Base-by-base conservation (phyloP, 345 rosid genomes). In the Limnanthes douglasii region DNA sequence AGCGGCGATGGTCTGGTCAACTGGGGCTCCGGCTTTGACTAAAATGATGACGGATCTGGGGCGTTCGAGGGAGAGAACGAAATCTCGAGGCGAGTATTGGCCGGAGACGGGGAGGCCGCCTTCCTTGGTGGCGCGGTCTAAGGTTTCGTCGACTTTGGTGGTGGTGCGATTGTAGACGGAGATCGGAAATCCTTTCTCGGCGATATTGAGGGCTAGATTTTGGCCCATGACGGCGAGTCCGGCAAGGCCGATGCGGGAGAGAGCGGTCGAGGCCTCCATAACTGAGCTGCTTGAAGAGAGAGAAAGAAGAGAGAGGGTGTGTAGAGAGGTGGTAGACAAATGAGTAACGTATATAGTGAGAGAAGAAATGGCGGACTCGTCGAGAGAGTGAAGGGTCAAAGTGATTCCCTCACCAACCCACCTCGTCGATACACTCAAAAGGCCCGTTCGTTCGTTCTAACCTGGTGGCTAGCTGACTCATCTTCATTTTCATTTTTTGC, bases 141-240 rank as follows among this genome's bases (percentile, higher is more conserved):
- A 32, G 22, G 98, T 84, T 19, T 88, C 94, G 57, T 88, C 95
- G 60, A 80, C 81, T 49, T 88, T 84, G 54, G 98, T 70, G 3
- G 82, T 20, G 13, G 93, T 83, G 19, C 95, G 80, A 41, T 88
- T 88, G 69, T 83, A 83, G 53, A 83, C 95, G 33, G 95, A 86
- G 66, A 86, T 82, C 0, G 93, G 93, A 56, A 86, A 86, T 28
- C 94, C 93, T 61, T 81, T 86, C 41, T 82, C 93, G 51, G 93
- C 93, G 44, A 86, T 58, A 73, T 86, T 86, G 2, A 86, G 66
- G 42, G 97, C 95, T 20, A 88, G 69, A 62, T 88, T 88, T 20
- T 83, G 97, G 18, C 97, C 97, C 95, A 88, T 88, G 4, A 88
- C 97, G 53, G 97, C 97, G n/a, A 88, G 78, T 4, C 97, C 94